Percentiles rank a stretch among this genome's conserved stretches.
These are phyloP conservation scores for Excoecaria cochinchinensis DNA, from an alignment of 345 rosid species.

Conservation along the genomic window DNA sequence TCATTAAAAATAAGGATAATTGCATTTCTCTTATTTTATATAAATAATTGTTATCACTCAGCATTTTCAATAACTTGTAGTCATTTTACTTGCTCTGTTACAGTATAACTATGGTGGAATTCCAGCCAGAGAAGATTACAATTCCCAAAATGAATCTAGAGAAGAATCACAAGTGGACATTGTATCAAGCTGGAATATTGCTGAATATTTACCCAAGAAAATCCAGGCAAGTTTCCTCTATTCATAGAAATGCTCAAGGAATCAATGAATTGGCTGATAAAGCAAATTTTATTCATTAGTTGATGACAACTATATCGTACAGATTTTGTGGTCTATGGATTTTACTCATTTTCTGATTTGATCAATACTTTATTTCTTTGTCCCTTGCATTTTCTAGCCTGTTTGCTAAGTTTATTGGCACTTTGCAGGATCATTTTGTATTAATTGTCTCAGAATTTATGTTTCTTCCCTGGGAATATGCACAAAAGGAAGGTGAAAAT, in stretches of 20 bases:
- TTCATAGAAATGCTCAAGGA: neutral
- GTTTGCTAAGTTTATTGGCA: conserved; percentile 16
- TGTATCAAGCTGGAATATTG: conserved; percentile 85
- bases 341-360: conserved; percentile 5
- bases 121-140: conserved; percentile 58
- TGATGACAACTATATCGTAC: neutral
- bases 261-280: neutral
- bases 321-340: neutral
- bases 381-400: neutral
- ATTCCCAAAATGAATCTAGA: conserved; percentile 26
- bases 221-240: conserved; percentile 51
- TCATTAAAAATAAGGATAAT: neutral
- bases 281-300: conserved; percentile 2
- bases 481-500: conserved; percentile 48
- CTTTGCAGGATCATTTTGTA: conserved; percentile 78
- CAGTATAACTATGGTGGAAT: conserved; percentile 90
- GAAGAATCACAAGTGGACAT: conserved; percentile 64
- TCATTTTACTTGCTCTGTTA: conserved; percentile 20
- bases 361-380: neutral
- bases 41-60: neutral
- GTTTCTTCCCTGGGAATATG: conserved; percentile 82
- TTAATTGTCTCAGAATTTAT: conserved; percentile 77
- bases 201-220: conserved; percentile 73
- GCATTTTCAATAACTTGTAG: conserved; percentile 1
- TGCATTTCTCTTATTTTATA: neutral